phyloP scores from a whole-genome alignment of 228 moss, liverwort and hornwort genomes.

The Sphagnum magellanicum region DNA sequence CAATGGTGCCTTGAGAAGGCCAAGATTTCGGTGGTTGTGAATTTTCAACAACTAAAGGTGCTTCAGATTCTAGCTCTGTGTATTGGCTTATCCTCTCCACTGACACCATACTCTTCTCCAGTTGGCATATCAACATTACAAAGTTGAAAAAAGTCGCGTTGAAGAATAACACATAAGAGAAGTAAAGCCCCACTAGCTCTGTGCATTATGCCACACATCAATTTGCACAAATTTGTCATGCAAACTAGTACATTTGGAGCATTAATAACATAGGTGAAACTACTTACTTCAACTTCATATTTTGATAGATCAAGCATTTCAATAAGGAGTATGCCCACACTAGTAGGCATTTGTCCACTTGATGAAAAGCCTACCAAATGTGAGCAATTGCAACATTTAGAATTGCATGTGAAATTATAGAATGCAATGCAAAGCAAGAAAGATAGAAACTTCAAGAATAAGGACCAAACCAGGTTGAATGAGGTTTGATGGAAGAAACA shows the following conservation, averaged over 20 bases:
- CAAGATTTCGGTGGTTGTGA: slow-evolving; percentile 37
- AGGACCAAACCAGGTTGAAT: slow-evolving; percentile 34
- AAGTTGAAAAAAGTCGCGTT: slow-evolving; percentile 33
- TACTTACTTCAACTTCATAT: too few species aligned
- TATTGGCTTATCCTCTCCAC: slow-evolving; percentile 65
- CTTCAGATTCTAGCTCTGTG: slow-evolving; percentile 39
- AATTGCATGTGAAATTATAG: too few species aligned
- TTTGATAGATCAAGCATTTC: too few species aligned
- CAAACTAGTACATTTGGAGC: too few species aligned
- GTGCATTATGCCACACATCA: neutral
- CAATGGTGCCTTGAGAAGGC: slow-evolving; percentile 48
- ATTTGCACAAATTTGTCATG: too few species aligned
- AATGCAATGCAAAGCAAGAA: too few species aligned
- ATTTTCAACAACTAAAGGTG: slow-evolving; percentile 27
- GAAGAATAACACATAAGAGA: slow-evolving; percentile 56
- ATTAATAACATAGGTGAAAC: too few species aligned
- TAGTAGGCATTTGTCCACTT: too few species aligned
- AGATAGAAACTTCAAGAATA: neutral
- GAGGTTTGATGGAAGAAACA: slow-evolving; percentile 30
- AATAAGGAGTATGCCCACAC: too few species aligned
- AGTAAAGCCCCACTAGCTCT: slow-evolving; percentile 58
- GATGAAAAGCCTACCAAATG: too few species aligned
- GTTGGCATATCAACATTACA: slow-evolving; percentile 38
- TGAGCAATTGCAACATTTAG: too few species aligned
- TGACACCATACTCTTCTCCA: slow-evolving; percentile 72